Percentiles rank a stretch among this genome's conserved stretches.
phyloP scores from a whole-genome alignment of 495 filamentous ascomycete species.

The Tuber magnatum region DNA sequence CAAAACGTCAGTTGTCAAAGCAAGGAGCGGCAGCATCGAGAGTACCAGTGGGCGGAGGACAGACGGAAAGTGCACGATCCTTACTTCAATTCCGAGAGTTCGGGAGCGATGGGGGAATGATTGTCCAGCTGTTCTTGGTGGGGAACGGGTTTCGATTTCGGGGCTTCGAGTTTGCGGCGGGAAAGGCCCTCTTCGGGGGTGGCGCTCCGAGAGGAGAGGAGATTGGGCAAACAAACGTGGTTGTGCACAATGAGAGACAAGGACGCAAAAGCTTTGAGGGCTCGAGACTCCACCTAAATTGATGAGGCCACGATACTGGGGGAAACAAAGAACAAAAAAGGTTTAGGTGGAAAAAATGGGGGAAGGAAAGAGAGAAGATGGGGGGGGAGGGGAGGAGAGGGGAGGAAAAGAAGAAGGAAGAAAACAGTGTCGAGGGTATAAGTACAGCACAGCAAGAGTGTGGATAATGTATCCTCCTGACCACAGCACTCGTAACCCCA shows the following conservation, averaged over 20 bases:
- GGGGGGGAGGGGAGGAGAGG: neutral
- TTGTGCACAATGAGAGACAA: conserved; percentile 6
- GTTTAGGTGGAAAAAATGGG: neutral
- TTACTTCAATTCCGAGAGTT: neutral
- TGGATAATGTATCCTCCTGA: neutral
- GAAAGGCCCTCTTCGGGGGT: neutral
- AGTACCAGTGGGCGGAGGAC: neutral
- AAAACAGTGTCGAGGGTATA: neutral
- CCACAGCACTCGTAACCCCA: neutral
- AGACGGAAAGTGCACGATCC: neutral
- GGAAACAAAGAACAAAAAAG: conserved; percentile 10
- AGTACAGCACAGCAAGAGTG: neutral
- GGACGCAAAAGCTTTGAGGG: neutral
- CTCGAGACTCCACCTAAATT: conserved; percentile 7
- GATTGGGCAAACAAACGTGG: conserved; percentile 1
- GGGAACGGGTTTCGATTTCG: conserved; percentile 3
- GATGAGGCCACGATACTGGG: conserved; percentile 21
- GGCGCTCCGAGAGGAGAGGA: neutral
- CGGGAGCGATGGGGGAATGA: conserved; percentile 13
- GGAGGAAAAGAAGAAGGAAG: conserved; percentile 8
- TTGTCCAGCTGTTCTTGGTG: conserved; percentile 5
- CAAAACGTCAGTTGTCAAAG: conserved; percentile 21
- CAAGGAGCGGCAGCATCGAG: neutral
- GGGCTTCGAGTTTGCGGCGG: conserved; percentile 5
- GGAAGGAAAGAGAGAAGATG: neutral